phyloP scores from a whole-genome alignment of 768 basidiomycete species.

The Calocybe cyanea region DNA sequence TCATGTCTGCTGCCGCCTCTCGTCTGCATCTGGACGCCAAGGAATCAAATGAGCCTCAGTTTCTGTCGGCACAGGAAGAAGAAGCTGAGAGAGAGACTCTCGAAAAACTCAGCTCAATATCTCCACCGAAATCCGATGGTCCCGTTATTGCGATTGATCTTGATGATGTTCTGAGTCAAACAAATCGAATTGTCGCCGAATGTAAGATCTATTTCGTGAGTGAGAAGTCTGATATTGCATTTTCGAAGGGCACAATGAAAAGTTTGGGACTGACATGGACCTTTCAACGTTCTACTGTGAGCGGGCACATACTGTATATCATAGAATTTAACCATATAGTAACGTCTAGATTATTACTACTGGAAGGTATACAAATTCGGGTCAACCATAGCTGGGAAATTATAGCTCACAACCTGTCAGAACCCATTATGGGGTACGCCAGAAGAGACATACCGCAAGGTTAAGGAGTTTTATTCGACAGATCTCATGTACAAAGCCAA shows the following conservation, averaged over 20 bases:
- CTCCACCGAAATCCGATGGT: conserved; percentile 20
- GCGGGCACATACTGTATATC: conserved; percentile 16
- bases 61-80: conserved; percentile 9
- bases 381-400: neutral
- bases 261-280: conserved; percentile 53
- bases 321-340: neutral
- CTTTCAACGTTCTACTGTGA: conserved; percentile 59
- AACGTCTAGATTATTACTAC: conserved; percentile 60
- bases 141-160: conserved; percentile 61
- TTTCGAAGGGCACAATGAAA: conserved; percentile 60
- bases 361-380: conserved; percentile 56
- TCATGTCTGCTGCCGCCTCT: conserved; percentile 29
- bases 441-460: conserved; percentile 54
- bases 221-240: neutral
- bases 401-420: conserved; percentile 20
- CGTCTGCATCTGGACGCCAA: conserved; percentile 11
- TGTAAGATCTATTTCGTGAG: conserved; percentile 38
- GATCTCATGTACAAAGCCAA: conserved; percentile 41
- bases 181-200: conserved; percentile 52
- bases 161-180: conserved; percentile 64
- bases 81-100: conserved; percentile 24
- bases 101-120: conserved; percentile 16
- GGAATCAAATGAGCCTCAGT: conserved; percentile 3
- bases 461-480: conserved; percentile 54
- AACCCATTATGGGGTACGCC: conserved; percentile 63